phyloP scores from a whole-genome alignment of 305 asterid species.

The Fraxinus nigra region DNA sequence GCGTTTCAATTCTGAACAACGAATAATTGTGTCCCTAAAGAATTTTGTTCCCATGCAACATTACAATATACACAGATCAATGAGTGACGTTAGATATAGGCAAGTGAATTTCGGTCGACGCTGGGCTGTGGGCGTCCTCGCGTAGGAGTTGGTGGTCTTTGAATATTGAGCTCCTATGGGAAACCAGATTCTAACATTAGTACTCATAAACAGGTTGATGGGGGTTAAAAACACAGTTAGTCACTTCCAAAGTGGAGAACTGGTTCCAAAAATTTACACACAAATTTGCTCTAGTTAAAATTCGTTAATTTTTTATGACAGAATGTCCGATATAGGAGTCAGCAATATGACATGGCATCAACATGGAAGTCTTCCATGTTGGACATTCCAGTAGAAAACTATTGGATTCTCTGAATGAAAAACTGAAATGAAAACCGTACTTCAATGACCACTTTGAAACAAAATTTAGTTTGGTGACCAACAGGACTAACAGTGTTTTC shows the following conservation, averaged over 20 bases:
- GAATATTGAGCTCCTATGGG: conserved; percentile 86
- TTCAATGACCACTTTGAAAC: background rate
- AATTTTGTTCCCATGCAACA: background rate
- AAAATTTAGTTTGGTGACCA: background rate
- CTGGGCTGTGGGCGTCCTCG: conserved; percentile 99
- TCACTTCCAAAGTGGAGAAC: background rate
- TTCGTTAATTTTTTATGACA: background rate
- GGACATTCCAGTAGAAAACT: background rate
- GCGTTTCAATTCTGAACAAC: background rate
- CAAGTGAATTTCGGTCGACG: conserved; percentile 83
- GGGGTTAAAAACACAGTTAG: background rate
- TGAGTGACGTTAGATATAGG: conserved; percentile 51
- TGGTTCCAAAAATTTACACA: background rate
- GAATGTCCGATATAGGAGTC: background rate
- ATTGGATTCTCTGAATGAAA: background rate
- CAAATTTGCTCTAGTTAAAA: background rate
- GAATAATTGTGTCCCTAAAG: background rate
- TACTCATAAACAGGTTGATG: background rate
- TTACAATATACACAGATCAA: conserved; percentile 1
- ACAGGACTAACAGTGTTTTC: background rate
- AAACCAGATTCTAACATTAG: conserved; percentile 17
- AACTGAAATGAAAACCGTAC: background rate
- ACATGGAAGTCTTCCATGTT: background rate
- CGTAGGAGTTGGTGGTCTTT: conserved; percentile 98
- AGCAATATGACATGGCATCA: background rate